Evolutionary conservation across 441 rosid species (phyloP).

Genomic region (Brassica balearica): DNA sequence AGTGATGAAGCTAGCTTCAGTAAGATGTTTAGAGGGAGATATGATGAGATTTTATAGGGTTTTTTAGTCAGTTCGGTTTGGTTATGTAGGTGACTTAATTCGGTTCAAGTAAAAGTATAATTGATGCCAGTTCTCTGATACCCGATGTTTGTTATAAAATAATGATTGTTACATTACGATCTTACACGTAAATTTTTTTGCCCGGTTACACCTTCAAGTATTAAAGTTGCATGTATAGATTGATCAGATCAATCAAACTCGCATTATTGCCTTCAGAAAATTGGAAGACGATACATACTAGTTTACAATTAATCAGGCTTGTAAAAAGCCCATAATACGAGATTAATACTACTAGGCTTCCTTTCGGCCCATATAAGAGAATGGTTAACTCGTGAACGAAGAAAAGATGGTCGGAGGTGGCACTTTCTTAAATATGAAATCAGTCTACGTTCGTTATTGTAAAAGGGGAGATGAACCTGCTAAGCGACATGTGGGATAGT

Average conservation of each 20-base stretch:
- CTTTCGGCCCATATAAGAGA: not conserved
- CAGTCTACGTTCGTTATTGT: not conserved
- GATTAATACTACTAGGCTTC: not conserved
- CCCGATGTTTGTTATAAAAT: not conserved
- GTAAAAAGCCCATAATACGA: conserved; percentile 1
- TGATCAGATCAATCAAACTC: conserved; percentile 9
- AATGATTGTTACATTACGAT: not conserved
- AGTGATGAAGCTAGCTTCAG: not conserved
- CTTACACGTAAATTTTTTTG: not conserved
- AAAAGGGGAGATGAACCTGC: conserved; percentile 4
- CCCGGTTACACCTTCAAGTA: not conserved
- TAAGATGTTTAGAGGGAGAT: not conserved
- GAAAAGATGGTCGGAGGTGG: not conserved
- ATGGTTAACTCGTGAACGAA: conserved; percentile 12
- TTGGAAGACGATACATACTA: not conserved
- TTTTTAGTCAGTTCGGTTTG: not conserved
- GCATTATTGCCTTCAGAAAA: not conserved
- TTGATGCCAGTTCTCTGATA: not conserved
- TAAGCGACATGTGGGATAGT: conserved; percentile 26
- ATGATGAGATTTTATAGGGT: not conserved
- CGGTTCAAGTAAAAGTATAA: not conserved
- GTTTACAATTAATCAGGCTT: not conserved
- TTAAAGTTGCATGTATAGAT: not conserved
- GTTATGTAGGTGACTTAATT: not conserved
- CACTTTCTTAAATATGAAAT: conserved; percentile 14